Percentiles rank a stretch among this genome's conserved stretches.
Evolutionary conservation across 495 filamentous ascomycete species (phyloP).

Genomic region (Xylaria grammica): DNA sequence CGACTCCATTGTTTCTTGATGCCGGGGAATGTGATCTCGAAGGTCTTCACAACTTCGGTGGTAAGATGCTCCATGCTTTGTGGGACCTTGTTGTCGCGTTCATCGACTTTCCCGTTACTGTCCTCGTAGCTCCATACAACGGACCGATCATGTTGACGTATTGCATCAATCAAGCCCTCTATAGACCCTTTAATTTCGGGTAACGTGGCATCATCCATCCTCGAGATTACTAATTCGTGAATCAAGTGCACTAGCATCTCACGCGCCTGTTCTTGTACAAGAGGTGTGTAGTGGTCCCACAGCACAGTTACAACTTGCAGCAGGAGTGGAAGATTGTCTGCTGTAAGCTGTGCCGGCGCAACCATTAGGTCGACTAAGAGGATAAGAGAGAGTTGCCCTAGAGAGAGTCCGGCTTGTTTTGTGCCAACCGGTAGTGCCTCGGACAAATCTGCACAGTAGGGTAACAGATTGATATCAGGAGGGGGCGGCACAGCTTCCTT

Average conservation of each 20-base stretch:
- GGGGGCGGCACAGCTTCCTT: constrained; percentile 73
- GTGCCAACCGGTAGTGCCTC: constrained; percentile 83
- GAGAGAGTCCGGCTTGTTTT: constrained; percentile 87
- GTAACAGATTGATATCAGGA: constrained; percentile 73
- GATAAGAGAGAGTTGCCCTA: constrained; percentile 91
- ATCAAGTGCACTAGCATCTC: constrained; percentile 99
- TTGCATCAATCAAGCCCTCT: constrained; percentile 87
- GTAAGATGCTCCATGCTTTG: constrained; percentile 83
- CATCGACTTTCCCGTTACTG: constrained; percentile 75
- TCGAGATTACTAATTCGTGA: constrained; percentile 93
- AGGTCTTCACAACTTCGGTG: constrained; percentile 78
- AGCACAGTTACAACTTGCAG: constrained; percentile 91
- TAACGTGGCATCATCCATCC: constrained; percentile 75
- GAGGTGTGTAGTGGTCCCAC: constrained; percentile 95
- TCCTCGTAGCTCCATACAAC: constrained; percentile 96
- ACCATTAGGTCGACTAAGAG: constrained; percentile 96
- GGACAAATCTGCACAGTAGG: constrained; percentile 86
- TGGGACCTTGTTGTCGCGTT: constrained; percentile 80
- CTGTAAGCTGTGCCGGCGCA: constrained; percentile 77
- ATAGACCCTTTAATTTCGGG: constrained; percentile 71
- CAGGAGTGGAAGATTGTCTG: constrained; percentile 80
- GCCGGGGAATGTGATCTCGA: constrained; percentile 82
- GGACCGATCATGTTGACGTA: constrained; percentile 81
- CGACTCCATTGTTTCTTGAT: constrained; percentile 90
- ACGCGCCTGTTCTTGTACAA: constrained; percentile 94